These are phyloP conservation scores for Polytrichum formosum DNA, from an alignment of 225 moss, liverwort and hornwort genomes.

Conservation along the genomic window DNA sequence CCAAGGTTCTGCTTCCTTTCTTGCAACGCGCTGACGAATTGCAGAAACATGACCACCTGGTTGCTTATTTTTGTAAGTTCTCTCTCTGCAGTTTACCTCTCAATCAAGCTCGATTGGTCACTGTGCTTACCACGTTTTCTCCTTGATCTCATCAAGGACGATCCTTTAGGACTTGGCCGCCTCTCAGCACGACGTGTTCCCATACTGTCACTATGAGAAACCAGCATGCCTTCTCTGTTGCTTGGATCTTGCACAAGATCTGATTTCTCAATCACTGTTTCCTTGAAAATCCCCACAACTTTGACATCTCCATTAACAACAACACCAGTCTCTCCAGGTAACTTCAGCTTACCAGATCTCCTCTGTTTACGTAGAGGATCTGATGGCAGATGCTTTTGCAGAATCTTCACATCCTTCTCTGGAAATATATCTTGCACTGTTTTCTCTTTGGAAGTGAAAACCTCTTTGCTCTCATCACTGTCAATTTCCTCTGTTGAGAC, in stretches of 20 bases:
- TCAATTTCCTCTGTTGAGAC: conserved; percentile 3
- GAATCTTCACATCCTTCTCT: conserved; percentile 2
- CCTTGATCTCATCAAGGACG: conserved; percentile 4
- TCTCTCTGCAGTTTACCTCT: not conserved
- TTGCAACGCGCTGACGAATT: conserved; percentile 98
- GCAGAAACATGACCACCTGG: conserved; percentile 93
- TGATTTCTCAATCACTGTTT: not conserved
- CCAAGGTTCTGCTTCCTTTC: conserved; percentile 83
- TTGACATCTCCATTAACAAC: not conserved
- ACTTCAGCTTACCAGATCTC: conserved; percentile 12
- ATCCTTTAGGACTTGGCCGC: not conserved
- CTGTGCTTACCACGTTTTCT: conserved; percentile 12
- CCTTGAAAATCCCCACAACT: not conserved
- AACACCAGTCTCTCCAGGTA: conserved; percentile 7
- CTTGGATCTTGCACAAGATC: not conserved
- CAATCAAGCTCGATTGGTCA: not conserved
- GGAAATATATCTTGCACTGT: conserved; percentile 15
- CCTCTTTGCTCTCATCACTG: conserved; percentile 6
- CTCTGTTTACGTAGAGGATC: conserved; percentile 9
- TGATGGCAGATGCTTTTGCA: not conserved
- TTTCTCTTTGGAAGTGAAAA: conserved; percentile 9
- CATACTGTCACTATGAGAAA: not conserved
- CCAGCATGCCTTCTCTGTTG: not conserved
- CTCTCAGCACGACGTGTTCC: not conserved
- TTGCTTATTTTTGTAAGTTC: conserved; percentile 92